phyloP scores from a whole-genome alignment of 2,329 filamentous ascomycete species.

The Neurospora sp. region DNA sequence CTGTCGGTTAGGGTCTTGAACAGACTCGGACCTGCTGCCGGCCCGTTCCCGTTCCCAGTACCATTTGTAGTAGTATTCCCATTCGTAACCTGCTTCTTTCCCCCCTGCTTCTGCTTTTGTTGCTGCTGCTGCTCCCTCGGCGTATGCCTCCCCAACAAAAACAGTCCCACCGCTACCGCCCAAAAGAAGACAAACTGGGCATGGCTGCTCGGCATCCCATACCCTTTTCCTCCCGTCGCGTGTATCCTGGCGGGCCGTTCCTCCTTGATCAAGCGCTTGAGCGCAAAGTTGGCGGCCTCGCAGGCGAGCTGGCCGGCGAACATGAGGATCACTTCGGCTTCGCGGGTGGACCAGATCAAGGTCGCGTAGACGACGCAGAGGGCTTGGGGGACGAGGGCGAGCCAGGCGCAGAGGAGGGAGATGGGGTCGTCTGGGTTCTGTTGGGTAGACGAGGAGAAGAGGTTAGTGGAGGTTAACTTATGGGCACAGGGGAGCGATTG shows the following conservation, averaged over 20 bases:
- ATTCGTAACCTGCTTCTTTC: not conserved
- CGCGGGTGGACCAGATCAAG: slow-evolving; percentile 81
- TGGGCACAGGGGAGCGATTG: not conserved
- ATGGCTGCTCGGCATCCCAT: slow-evolving; percentile 93
- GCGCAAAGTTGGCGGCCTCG: slow-evolving; percentile 78
- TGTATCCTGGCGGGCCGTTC: slow-evolving; percentile 75
- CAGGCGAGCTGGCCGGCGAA: slow-evolving; percentile 86
- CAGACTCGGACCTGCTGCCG: not conserved
- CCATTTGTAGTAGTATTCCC: not conserved
- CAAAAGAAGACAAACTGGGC: slow-evolving; percentile 93
- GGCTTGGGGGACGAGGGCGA: slow-evolving; percentile 86
- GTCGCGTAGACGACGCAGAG: slow-evolving; percentile 85
- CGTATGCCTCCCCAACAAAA: slow-evolving; percentile 71
- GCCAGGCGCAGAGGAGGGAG: slow-evolving; percentile 84
- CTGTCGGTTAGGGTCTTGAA: not conserved
- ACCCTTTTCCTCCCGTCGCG: slow-evolving; percentile 71
- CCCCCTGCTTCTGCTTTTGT: not conserved
- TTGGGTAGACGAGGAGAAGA: not conserved
- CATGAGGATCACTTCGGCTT: slow-evolving; percentile 81
- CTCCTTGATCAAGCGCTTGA: slow-evolving; percentile 89
- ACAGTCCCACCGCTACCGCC: slow-evolving; percentile 71
- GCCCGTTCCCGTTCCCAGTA: not conserved
- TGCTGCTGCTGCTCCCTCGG: slow-evolving; percentile 26
- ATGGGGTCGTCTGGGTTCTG: slow-evolving; percentile 78
- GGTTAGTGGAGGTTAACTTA: not conserved